phyloP scores from a whole-genome alignment of 495 filamentous ascomycete species.

The Aspergillus olivimuriae region DNA sequence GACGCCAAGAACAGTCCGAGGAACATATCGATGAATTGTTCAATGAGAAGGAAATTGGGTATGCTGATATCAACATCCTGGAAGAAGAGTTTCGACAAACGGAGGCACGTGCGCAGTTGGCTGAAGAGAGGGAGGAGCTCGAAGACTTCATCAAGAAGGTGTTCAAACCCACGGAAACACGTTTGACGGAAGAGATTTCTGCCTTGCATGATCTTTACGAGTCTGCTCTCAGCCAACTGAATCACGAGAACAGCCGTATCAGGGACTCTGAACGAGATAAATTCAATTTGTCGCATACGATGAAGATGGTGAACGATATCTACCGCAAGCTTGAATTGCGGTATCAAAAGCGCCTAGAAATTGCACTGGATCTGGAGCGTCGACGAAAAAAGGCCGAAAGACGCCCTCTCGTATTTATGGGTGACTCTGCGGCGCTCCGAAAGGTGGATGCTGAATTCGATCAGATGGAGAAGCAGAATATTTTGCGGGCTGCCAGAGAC shows the following conservation, averaged over 20 bases:
- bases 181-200: slow-evolving; percentile 47
- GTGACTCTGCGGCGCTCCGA: slow-evolving; percentile 40
- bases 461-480: slow-evolving; percentile 45
- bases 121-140: slow-evolving; percentile 51
- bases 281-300: slow-evolving; percentile 34
- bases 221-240: slow-evolving; percentile 33
- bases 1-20: slow-evolving; percentile 51
- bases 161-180: slow-evolving; percentile 46
- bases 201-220: slow-evolving; percentile 47
- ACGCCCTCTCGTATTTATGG: slow-evolving; percentile 45
- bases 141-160: slow-evolving; percentile 45
- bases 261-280: slow-evolving; percentile 26
- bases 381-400: slow-evolving; percentile 47
- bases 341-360: slow-evolving; percentile 45
- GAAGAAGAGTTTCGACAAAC: slow-evolving; percentile 54
- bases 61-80: slow-evolving; percentile 54
- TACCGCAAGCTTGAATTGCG: slow-evolving; percentile 43
- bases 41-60: slow-evolving; percentile 54
- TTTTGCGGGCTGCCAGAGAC: slow-evolving; percentile 44
- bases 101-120: slow-evolving; percentile 46
- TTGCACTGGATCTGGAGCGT: slow-evolving; percentile 46
- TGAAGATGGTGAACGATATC: slow-evolving; percentile 43
- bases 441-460: slow-evolving; percentile 48
- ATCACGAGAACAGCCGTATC: slow-evolving; percentile 34
- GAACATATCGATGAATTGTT: slow-evolving; percentile 49